These are phyloP conservation scores for Trypanosoma brucei DNA, from an alignment of 208 protist species.

Conservation along the genomic window DNA sequence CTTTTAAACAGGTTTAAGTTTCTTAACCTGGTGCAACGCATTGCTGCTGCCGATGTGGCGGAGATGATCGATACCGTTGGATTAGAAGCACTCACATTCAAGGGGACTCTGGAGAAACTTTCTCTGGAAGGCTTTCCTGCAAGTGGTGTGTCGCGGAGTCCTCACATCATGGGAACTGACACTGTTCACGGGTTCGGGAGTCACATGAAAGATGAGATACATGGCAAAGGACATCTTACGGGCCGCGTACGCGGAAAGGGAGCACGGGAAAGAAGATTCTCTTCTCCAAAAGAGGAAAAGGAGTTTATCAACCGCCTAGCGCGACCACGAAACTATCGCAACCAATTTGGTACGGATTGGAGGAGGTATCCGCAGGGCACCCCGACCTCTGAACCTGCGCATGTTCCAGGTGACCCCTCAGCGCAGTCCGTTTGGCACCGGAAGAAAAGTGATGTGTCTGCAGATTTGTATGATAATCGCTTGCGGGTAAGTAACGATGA, in stretches of 20 bases:
- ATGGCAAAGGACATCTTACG: background rate
- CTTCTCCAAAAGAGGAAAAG: background rate
- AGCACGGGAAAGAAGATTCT: background rate
- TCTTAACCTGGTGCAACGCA: conserved; percentile 75
- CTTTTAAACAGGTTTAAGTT: conserved; percentile 84
- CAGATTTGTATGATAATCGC: too few species aligned
- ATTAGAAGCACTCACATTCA: conserved; percentile 59
- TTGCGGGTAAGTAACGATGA: background rate
- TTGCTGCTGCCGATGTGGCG: conserved; percentile 77
- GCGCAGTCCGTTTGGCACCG: background rate
- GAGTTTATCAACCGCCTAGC: background rate
- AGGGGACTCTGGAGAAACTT: conserved; percentile 31
- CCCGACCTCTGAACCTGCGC: too few species aligned
- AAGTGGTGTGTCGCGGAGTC: background rate
- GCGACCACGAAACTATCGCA: background rate
- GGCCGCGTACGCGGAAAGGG: background rate
- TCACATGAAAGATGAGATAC: background rate
- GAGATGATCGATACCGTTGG: conserved; percentile 81
- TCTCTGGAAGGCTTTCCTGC: background rate
- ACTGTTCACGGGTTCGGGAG: background rate
- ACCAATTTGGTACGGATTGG: too few species aligned
- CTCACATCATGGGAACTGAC: background rate
- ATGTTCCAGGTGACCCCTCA: background rate
- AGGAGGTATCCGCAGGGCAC: background rate
- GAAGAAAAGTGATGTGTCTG: background rate